phyloP scores from a whole-genome alignment of 2,329 filamentous ascomycete species.

The Fusarium verticillioides region DNA sequence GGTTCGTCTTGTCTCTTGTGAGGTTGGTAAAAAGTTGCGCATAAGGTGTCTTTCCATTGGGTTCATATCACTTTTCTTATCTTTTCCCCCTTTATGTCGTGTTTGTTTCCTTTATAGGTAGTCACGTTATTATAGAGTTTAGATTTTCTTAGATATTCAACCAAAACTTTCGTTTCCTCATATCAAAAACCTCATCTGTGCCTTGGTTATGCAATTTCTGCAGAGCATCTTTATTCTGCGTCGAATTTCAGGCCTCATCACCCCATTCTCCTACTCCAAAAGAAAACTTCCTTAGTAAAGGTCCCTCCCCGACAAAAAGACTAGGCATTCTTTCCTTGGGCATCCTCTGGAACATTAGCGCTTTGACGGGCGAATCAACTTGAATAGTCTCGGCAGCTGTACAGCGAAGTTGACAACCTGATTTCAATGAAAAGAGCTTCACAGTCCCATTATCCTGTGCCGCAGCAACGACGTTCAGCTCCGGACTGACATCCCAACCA shows the following conservation, averaged over 20 bases:
- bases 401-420: slow-evolving; percentile 53
- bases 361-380: slow-evolving; percentile 50
- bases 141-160: not conserved
- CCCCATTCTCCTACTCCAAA: slow-evolving; percentile 50
- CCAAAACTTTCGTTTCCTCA: not conserved
- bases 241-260: slow-evolving; percentile 50
- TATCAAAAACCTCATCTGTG: not conserved
- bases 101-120: not conserved
- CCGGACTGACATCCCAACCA: slow-evolving; percentile 62
- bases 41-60: not conserved
- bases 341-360: slow-evolving; percentile 59
- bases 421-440: slow-evolving; percentile 60
- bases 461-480: slow-evolving; percentile 63
- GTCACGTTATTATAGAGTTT: not conserved
- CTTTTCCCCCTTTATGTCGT: not conserved
- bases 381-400: slow-evolving; percentile 40
- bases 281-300: slow-evolving; percentile 56
- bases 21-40: not conserved
- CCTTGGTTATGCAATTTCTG: no score
- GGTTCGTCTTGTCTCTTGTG: not conserved
- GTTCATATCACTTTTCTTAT: not conserved
- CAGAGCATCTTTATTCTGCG: not conserved
- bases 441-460: slow-evolving; percentile 63
- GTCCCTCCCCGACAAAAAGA: slow-evolving; percentile 57
- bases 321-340: slow-evolving; percentile 58